phyloP scores from a whole-genome alignment of 139 green algal species.

The Coelastrella sp. region DNA sequence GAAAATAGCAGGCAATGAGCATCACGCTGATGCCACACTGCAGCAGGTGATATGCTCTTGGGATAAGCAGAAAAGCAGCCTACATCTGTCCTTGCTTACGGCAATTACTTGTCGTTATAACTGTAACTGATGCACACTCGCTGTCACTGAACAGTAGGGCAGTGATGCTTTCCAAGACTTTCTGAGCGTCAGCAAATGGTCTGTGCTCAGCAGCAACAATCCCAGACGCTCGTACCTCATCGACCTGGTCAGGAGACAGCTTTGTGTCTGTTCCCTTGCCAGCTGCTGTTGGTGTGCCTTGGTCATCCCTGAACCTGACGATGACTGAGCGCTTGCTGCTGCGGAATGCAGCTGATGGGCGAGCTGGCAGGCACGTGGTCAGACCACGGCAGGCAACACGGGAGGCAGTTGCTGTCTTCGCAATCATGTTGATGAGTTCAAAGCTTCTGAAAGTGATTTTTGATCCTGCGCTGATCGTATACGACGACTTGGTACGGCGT shows the following conservation, averaged over 20 bases:
- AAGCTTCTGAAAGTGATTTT: no score
- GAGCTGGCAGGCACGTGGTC: background rate
- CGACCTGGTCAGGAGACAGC: background rate
- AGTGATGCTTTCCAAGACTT: no score
- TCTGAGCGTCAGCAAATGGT: background rate
- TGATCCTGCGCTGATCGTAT: no score
- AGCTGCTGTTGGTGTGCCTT: background rate
- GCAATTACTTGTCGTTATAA: no score
- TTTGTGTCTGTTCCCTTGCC: background rate
- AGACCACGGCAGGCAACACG: background rate
- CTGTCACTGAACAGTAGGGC: no score
- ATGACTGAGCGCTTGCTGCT: background rate
- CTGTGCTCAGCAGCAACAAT: background rate
- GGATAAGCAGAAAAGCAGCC: no score
- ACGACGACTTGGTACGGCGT: no score
- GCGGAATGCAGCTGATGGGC: background rate
- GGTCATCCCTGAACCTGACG: background rate
- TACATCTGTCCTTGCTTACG: no score
- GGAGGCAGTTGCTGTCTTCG: background rate
- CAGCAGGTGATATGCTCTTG: no score
- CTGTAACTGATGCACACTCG: no score
- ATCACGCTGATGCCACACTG: no score
- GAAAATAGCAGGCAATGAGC: no score
- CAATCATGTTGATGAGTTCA: constrained; percentile 18
- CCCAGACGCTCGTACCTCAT: constrained; percentile 20